Percentiles rank a stretch among this genome's conserved stretches.
Evolutionary conservation across 169 alveolate species (phyloP).

Genomic region (Cyclospora cayetanensis): DNA sequence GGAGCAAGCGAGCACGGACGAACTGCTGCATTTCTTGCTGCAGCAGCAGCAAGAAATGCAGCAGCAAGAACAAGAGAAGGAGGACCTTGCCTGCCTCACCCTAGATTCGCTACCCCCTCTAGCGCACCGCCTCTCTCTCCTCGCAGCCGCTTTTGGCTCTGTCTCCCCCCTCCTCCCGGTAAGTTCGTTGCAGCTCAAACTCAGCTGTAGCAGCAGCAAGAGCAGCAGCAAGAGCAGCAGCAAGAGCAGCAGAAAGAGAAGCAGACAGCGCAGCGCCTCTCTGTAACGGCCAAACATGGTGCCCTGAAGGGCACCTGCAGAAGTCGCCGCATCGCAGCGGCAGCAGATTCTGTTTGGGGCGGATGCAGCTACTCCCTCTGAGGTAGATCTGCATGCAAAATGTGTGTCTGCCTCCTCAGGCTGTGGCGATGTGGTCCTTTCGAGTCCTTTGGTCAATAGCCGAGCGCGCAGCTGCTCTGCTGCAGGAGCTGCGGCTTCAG

Average conservation of each 20-base stretch:
- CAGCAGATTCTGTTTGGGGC: neutral
- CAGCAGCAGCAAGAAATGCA: slow-evolving; percentile 33
- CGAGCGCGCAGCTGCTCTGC: neutral
- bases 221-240: slow-evolving; percentile 35
- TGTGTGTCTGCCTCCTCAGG: slow-evolving; percentile 7
- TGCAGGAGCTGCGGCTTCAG: slow-evolving; percentile 11
- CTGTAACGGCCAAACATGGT: too few species aligned
- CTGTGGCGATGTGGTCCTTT: slow-evolving; percentile 25
- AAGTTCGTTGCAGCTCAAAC: neutral
- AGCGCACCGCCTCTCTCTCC: neutral
- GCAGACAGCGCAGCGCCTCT: too few species aligned
- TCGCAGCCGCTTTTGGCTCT: slow-evolving; percentile 30
- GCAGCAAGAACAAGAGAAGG: slow-evolving; percentile 12
- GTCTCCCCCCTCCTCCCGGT: slow-evolving; percentile 37
- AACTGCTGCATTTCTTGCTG: slow-evolving; percentile 31
- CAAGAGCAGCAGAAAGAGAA: neutral
- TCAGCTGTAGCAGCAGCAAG: slow-evolving; percentile 1
- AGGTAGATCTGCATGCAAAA: too few species aligned
- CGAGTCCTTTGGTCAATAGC: slow-evolving; percentile 24
- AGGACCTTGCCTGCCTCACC: slow-evolving; percentile 34
- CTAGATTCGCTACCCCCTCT: neutral
- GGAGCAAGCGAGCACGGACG: neutral
- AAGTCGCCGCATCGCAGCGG: too few species aligned
- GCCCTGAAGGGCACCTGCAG: too few species aligned
- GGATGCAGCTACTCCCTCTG: too few species aligned